Evolutionary conservation across 1,139 yeast genomes (phyloP), one percentile per base, ranked within the genome.

Genomic region (Spathaspora sp.): DNA sequence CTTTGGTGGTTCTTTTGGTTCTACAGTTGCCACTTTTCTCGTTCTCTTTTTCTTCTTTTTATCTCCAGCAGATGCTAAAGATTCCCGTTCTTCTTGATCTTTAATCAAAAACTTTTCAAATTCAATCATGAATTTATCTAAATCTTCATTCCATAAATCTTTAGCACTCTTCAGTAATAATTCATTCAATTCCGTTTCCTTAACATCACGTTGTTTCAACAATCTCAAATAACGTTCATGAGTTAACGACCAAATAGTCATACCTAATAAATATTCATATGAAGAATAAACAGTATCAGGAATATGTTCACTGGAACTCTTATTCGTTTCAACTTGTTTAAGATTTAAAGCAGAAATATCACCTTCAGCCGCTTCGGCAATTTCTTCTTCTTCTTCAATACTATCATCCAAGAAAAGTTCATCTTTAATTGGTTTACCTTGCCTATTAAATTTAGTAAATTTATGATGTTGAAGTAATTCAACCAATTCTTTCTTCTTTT

Each of bases 181-280:
- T 1, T 62, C 64, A 43, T 82, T 85, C 56, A 93, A 76, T 60
- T 89, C 96, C 9, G 67, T 72, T 61, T 90, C 95, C 60, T 85
- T 86, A 27, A 70, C 82, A 45, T 81, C 89, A 53, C 82, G 78
- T 63, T 90, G 96, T 45, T 76, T 75, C 56, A 90, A 70, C 51
- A 93, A 72, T 56, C 80, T 84, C 57, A 89, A 93, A 60, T 90
- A 93, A 56, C 95, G 78, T 68, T 95, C 99, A 51, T 77, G 77
- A 1, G 99, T 91, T 60, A 93, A 80, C 26, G 97, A 85, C 95
- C 97, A 90, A 56, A 95, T 84, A 34, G 91, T 81, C 97, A 95
- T 88, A 46, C 93, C 91, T 47, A 88, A 71, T 52, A 88, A 72
- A 55, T 88, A 88, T 58, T 88, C 95, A 63, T 79, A 81, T 49